phyloP scores from a whole-genome alignment of 2,329 filamentous ascomycete species.

The Penicillium sp. region DNA sequence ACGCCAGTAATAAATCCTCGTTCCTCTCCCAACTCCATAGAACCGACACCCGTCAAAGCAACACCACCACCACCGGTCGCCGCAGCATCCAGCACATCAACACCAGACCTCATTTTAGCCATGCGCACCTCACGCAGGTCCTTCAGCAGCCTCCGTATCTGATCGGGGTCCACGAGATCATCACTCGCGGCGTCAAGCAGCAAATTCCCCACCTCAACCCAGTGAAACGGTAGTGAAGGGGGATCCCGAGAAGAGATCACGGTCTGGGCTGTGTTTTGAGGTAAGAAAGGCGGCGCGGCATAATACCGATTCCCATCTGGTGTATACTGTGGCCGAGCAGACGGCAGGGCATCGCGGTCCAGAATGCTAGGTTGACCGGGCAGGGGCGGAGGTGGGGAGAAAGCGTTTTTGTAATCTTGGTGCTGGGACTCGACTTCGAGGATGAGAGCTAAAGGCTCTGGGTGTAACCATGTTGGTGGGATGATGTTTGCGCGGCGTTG shows the following conservation, averaged over 20 bases:
- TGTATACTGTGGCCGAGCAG: slow-evolving; percentile 33
- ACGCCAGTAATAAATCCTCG: slow-evolving; percentile 80
- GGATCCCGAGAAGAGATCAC: slow-evolving; percentile 47
- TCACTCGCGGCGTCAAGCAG: slow-evolving; percentile 81
- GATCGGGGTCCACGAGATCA: slow-evolving; percentile 71
- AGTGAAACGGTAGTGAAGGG: slow-evolving; percentile 76
- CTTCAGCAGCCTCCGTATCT: slow-evolving; percentile 70
- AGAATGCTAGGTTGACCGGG: slow-evolving; percentile 44
- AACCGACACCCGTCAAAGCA: slow-evolving; percentile 76
- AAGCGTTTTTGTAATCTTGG: slow-evolving; percentile 59
- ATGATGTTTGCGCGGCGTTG: slow-evolving; percentile 91
- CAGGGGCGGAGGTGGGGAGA: slow-evolving; percentile 72
- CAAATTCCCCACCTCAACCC: slow-evolving; percentile 86
- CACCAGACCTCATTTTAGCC: slow-evolving; percentile 78
- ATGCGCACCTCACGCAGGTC: slow-evolving; percentile 85
- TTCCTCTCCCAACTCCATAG: slow-evolving; percentile 88
- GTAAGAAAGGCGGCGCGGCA: slow-evolving; percentile 71
- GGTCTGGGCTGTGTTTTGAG: slow-evolving; percentile 67
- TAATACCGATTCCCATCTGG: slow-evolving; percentile 41
- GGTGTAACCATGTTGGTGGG: slow-evolving; percentile 82
- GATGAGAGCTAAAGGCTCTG: slow-evolving; percentile 70
- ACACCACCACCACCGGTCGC: slow-evolving; percentile 60
- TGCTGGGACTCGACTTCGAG: slow-evolving; percentile 76
- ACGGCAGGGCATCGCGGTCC: slow-evolving; percentile 23
- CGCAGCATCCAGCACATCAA: slow-evolving; percentile 62